phyloP scores from a whole-genome alignment of 495 filamentous ascomycete species.

The Xylaria venustula region DNA sequence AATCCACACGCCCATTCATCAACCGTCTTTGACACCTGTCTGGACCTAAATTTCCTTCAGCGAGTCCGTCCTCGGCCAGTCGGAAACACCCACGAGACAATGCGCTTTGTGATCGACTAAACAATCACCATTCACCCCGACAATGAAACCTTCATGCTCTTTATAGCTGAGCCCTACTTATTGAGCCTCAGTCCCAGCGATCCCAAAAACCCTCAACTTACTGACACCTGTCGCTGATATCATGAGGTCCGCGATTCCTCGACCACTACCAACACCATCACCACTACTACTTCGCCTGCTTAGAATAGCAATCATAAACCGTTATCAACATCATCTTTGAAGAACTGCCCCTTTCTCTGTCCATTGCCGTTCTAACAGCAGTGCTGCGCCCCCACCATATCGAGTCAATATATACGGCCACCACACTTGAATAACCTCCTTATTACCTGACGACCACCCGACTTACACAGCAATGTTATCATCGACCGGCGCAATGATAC shows the following conservation, averaged over 20 bases:
- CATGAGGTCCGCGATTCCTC: conserved; percentile 6
- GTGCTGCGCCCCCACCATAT: neutral
- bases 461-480: neutral
- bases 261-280: too few species aligned
- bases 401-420: neutral
- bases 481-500: conserved; percentile 23
- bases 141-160: conserved; percentile 10
- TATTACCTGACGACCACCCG: neutral
- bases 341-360: neutral
- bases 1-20: neutral
- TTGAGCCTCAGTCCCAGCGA: neutral
- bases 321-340: neutral
- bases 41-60: neutral
- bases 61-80: neutral
- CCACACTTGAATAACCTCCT: neutral
- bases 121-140: conserved; percentile 13
- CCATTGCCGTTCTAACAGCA: neutral
- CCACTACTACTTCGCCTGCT: neutral
- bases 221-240: neutral
- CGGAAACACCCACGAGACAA: conserved; percentile 6
- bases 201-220: neutral
- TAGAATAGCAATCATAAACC: neutral
- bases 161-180: conserved; percentile 8
- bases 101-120: conserved; percentile 14
- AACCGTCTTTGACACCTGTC: neutral